phyloP scores from a whole-genome alignment of 176 grass and related monocot genomes.

The Oryza glumipatula region DNA sequence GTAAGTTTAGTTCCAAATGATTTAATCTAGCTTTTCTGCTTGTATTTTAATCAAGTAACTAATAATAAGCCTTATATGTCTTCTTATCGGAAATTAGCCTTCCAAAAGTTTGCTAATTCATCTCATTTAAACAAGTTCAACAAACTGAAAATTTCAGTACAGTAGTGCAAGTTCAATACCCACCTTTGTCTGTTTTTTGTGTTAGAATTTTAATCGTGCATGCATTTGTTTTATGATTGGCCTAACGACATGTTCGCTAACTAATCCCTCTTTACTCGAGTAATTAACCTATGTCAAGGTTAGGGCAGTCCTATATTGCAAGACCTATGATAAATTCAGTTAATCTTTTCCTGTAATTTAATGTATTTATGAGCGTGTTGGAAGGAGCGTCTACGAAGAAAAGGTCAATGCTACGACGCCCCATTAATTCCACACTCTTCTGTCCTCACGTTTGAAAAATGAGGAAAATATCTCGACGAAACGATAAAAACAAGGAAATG shows the following conservation, averaged over 20 bases:
- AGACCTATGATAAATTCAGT: not conserved
- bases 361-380: not conserved
- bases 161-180: not conserved
- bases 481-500: too few species aligned
- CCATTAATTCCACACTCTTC: not conserved
- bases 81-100: not conserved
- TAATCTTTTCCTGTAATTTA: not conserved
- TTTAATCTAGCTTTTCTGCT: too few species aligned
- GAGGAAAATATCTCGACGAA: not conserved
- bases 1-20: too few species aligned
- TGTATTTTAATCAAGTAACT: too few species aligned
- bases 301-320: not conserved
- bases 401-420: not conserved
- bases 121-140: not conserved
- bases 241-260: not conserved
- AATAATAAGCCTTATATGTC: too few species aligned
- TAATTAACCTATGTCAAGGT: not conserved
- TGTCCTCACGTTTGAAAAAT: not conserved
- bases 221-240: not conserved
- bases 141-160: not conserved
- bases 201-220: not conserved
- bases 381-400: not conserved
- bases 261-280: not conserved
- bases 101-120: not conserved
- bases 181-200: not conserved